Conservation (phyloP, 1,139 yeast species). For the Blastobotrys illinoisensis region DNA sequence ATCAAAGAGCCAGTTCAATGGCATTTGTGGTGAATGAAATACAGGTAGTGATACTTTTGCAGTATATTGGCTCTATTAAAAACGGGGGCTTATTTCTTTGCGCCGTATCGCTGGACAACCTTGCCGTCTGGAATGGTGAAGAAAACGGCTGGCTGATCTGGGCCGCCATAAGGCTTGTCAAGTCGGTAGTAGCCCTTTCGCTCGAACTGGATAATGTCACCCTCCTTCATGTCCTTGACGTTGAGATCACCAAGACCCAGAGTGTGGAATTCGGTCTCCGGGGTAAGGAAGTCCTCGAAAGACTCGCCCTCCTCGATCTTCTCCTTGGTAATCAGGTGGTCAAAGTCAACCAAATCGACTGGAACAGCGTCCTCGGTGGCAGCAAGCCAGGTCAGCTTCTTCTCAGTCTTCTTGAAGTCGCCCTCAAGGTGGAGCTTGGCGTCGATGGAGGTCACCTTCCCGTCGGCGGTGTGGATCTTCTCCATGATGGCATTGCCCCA, state of each 20-base stretch:
- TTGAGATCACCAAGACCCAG: constrained; percentile 78
- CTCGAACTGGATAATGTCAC: constrained; percentile 90
- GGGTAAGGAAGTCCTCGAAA: constrained; percentile 89
- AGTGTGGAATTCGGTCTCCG: constrained; percentile 79
- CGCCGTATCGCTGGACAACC: constrained; percentile 77
- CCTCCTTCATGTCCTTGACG: constrained; percentile 67
- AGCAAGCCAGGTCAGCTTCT: constrained; percentile 95
- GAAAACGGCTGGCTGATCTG: constrained; percentile 57
- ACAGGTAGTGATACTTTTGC: too few relatives aligned
- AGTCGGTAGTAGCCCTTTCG: constrained; percentile 94
- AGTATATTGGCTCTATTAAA: too few relatives aligned
- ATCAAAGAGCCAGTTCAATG: too few relatives aligned
- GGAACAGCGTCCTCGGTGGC: constrained; percentile 60
- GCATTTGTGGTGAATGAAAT: too few relatives aligned
- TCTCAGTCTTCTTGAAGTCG: constrained; percentile 94
- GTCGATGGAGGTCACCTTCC: constrained; percentile 52
- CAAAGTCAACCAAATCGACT: constrained; percentile 85
- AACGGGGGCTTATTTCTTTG: constrained; percentile 37
- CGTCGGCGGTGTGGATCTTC: constrained; percentile 53
- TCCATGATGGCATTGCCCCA: constrained; percentile 94
- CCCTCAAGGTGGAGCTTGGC: constrained; percentile 90
- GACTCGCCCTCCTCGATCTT: constrained; percentile 92
- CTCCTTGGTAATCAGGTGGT: constrained; percentile 92
- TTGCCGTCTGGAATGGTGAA: constrained; percentile 98
- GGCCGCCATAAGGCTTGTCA: constrained; percentile 54